Base-by-base conservation (phyloP, 345 rosid species). In the Citropsis articulata region DNA sequence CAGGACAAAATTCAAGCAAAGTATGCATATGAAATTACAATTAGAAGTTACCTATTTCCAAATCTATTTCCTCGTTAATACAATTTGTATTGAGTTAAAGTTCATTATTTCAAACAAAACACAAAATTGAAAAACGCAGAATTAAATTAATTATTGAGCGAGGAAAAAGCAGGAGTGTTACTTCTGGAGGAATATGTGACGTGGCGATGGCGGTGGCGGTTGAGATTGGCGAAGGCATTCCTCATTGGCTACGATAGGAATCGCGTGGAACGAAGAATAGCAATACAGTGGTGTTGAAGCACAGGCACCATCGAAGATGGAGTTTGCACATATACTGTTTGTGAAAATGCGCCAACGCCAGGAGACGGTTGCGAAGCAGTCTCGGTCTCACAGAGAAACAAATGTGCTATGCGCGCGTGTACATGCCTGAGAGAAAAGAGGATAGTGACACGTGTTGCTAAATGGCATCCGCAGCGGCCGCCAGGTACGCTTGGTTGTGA, bases 201-300 rank as follows among this genome's bases (percentile, higher is more conserved):
- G 66, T 79, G 92, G 68, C 93, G 92, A 61, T 77, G 90, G 70
- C 93, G 91, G 69, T 80, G 90, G 75, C 87, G 88, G 78, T 84
- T 76, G 88, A 91, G 89, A 77, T 71, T 75, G 57, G 79, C 80
- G 75, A 85, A 73, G 69, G 77, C 92, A 89, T 85, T 88, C 93
- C 90, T 93, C 97, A 94, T 90, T 83, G 84, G 82, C 82, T 73
- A 81, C 0, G 71, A 68, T 22, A 36, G 65, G 14, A 63, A 75
- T 76, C 35, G 68, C 80, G 74, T 78, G 21, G 75, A 60, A 71
- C 30, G 67, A 76, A 64, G 24, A 27, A 56, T 66, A 69, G 56
- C 18, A 27, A 64, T 66, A 25, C 60, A 75, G 53, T 75, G 61
- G 1, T 62, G 66, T 65, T 77, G 78, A 77, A 55, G 66, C 76